phyloP scores from a whole-genome alignment of 768 basidiomycete species.

The Auricularia sp. region DNA sequence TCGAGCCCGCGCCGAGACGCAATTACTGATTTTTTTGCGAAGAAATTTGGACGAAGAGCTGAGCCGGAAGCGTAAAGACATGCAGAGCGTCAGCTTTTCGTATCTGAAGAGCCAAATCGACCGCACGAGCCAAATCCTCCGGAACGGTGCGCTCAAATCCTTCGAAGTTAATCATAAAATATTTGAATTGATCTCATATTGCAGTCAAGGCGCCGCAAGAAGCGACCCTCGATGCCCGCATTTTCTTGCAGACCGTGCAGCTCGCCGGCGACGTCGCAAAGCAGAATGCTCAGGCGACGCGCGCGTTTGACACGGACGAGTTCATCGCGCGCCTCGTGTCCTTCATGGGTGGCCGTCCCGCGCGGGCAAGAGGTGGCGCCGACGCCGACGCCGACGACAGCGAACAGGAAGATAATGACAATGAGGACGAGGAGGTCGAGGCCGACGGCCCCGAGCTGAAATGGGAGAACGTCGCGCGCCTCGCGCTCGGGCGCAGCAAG shows the following conservation, averaged over 20 bases:
- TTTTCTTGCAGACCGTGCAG: conserved; percentile 67
- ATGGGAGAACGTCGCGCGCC: conserved; percentile 82
- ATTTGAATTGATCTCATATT: neutral
- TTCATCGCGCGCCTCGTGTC: conserved; percentile 67
- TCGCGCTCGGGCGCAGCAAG: conserved; percentile 69
- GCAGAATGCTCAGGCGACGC: conserved; percentile 77
- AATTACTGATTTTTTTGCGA: neutral
- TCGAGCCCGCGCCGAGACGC: too few relatives aligned
- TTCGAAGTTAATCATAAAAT: neutral
- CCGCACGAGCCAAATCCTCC: conserved; percentile 15
- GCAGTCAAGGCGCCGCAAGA: conserved; percentile 75
- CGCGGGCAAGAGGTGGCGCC: conserved; percentile 12
- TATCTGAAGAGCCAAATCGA: conserved; percentile 11
- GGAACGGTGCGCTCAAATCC: conserved; percentile 7
- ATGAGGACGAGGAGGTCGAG: conserved; percentile 30
- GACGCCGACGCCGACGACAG: conserved; percentile 31
- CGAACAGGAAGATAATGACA: conserved; percentile 28
- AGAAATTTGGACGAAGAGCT: conserved; percentile 26
- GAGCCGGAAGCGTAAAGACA: conserved; percentile 43
- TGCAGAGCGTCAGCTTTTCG: conserved; percentile 11
- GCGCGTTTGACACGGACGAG: conserved; percentile 87
- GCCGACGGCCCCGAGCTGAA: conserved; percentile 41
- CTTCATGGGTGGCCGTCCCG: conserved; percentile 65
- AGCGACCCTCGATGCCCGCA: conserved; percentile 79
- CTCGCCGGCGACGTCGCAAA: conserved; percentile 83